Percentiles rank a stretch among this genome's conserved stretches.
phyloP scores from a whole-genome alignment of 805 yeast species.

The Hyphopichia homilentoma region DNA sequence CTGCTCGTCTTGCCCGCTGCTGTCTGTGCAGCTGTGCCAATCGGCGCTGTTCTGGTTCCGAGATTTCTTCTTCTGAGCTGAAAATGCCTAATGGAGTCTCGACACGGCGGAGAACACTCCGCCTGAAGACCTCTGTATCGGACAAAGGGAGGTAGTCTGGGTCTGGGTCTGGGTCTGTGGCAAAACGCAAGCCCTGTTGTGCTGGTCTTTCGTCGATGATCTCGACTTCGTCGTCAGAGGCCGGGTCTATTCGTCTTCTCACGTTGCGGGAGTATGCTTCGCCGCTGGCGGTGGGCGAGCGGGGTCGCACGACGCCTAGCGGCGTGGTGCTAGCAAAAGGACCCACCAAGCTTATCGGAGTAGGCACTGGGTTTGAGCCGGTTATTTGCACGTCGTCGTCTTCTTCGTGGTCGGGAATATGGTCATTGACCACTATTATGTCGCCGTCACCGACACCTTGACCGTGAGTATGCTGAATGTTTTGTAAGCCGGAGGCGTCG shows the following conservation, averaged over 20 bases:
- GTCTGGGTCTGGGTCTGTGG: neutral
- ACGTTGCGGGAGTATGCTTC: constrained; percentile 4
- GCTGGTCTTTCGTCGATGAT: constrained; percentile 20
- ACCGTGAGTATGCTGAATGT: neutral
- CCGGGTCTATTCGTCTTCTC: constrained; percentile 4
- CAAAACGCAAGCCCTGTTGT: neutral
- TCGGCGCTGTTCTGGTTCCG: neutral
- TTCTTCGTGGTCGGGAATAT: constrained; percentile 1
- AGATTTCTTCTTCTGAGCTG: neutral
- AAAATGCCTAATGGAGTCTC: constrained; percentile 3
- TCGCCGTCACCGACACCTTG: neutral
- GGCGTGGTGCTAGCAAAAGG: neutral
- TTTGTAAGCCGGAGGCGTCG: constrained; percentile 12
- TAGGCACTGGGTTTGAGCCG: constrained; percentile 3
- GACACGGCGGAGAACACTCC: neutral
- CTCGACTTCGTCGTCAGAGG: constrained; percentile 16
- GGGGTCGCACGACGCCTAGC: neutral
- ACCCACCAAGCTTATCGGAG: too few relatives aligned
- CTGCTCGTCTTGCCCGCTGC: neutral
- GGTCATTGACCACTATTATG: neutral
- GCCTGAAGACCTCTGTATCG: constrained; percentile 1
- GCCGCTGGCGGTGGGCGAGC: neutral
- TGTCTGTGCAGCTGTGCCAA: neutral
- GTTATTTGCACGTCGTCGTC: constrained; percentile 19
- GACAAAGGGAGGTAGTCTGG: neutral